Evolutionary conservation across 1,284 basidiomycete species (phyloP).

Genomic region (Afroboletus lepidellus): DNA sequence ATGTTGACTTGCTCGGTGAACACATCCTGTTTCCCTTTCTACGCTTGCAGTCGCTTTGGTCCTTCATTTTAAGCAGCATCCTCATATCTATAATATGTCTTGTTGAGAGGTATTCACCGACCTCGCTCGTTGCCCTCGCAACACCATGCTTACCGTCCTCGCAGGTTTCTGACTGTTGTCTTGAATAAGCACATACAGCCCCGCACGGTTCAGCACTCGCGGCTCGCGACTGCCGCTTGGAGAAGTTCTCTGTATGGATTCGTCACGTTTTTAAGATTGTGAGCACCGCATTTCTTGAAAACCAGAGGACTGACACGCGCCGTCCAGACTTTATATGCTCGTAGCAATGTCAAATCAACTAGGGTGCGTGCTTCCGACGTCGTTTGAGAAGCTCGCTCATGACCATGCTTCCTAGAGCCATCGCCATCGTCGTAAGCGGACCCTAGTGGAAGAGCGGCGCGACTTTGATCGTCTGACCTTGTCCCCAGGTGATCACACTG

Average conservation of each 20-base stretch:
- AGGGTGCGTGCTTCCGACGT: slow-evolving; percentile 44
- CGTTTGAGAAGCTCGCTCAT: neutral
- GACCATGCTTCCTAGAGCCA: slow-evolving; percentile 40
- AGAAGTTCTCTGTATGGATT: slow-evolving; percentile 53
- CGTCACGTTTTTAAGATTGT: slow-evolving; percentile 60
- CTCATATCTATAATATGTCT: slow-evolving; percentile 51
- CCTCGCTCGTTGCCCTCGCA: slow-evolving; percentile 3
- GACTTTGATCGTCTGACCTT: neutral
- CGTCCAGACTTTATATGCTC: slow-evolving; percentile 63
- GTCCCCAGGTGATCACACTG: slow-evolving; percentile 49
- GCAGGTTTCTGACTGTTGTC: slow-evolving; percentile 51
- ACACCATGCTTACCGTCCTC: slow-evolving; percentile 4
- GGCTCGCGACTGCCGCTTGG: slow-evolving; percentile 49
- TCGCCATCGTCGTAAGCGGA: slow-evolving; percentile 50
- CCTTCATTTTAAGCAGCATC: slow-evolving; percentile 44
- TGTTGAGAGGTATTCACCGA: slow-evolving; percentile 52
- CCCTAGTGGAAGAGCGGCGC: neutral
- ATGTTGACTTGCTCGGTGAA: slow-evolving; percentile 55
- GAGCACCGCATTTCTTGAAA: slow-evolving; percentile 24
- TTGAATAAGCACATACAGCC: slow-evolving; percentile 50
- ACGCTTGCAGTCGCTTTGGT: slow-evolving; percentile 47
- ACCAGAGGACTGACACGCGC: neutral
- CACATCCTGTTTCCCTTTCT: slow-evolving; percentile 56
- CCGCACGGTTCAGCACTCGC: slow-evolving; percentile 38
- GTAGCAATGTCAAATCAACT: slow-evolving; percentile 66